A percentile compares a stretch with the other conserved stretches of the same genome.
phyloP scores from a whole-genome alignment of 2,329 filamentous ascomycete genomes.

The Hypoxylon sp. region DNA sequence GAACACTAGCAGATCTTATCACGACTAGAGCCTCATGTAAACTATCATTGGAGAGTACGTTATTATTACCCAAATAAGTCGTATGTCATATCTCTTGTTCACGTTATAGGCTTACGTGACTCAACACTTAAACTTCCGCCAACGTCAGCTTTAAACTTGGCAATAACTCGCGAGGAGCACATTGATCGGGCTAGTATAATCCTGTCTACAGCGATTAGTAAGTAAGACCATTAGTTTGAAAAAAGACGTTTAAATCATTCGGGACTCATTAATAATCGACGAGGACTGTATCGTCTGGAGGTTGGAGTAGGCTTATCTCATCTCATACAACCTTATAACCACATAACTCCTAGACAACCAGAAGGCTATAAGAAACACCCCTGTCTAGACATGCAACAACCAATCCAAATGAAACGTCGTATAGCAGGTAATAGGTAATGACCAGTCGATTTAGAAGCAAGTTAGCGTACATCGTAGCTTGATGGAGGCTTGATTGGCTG shows the following conservation, averaged over 20 bases:
- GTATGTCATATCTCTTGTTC: neutral
- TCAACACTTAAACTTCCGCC: neutral
- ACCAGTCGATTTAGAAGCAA: neutral
- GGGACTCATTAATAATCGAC: neutral
- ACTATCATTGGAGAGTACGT: neutral
- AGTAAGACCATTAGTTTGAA: neutral
- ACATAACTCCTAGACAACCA: neutral
- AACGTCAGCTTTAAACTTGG: constrained; percentile 1
- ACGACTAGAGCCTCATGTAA: neutral
- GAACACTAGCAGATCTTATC: neutral
- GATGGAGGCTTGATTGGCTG: neutral
- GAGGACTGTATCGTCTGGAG: neutral
- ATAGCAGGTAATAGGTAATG: neutral
- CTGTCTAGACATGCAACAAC: neutral
- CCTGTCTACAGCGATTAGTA: neutral
- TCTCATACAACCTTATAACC: neutral
- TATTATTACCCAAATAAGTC: neutral
- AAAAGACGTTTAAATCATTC: neutral
- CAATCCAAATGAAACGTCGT: neutral
- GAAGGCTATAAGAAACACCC: neutral
- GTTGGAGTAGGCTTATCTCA: neutral
- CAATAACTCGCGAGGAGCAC: neutral
- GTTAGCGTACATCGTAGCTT: neutral
- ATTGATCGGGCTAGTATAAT: neutral
- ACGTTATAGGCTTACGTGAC: constrained; percentile 6